phyloP scores from a whole-genome alignment of 192 early-diverging fungal species.

The Gryganskiella cystojenkinii region DNA sequence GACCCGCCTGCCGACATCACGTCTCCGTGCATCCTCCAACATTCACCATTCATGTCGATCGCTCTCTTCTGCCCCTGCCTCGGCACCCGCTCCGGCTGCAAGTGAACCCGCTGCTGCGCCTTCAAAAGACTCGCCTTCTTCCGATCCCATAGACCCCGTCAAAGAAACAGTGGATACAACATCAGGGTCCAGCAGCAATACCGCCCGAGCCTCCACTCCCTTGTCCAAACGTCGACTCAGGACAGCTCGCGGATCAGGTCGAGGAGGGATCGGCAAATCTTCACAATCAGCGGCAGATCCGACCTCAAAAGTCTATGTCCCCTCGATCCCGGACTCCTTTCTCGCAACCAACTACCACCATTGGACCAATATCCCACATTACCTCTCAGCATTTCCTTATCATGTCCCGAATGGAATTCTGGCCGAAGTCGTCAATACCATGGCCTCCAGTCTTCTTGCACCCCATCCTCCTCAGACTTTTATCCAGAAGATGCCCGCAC shows the following conservation, averaged over 20 bases:
- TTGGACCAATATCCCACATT: constrained; percentile 3
- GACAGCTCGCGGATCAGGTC: constrained; percentile 1
- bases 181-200: neutral
- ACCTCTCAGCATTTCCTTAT: constrained; percentile 19
- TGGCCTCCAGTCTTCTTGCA: constrained; percentile 36
- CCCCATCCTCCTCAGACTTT: constrained; percentile 12
- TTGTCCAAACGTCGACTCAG: constrained; percentile 11
- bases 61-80: no score
- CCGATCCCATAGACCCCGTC: neutral
- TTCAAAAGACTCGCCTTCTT: no score
- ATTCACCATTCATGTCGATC: no score
- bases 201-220: neutral
- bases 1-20: neutral
- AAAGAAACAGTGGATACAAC: neutral
- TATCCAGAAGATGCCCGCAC: constrained; percentile 36
- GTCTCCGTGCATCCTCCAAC: neutral
- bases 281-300: constrained; percentile 1
- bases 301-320: constrained; percentile 27
- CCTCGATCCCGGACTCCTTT: constrained; percentile 27
- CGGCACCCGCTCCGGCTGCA: neutral
- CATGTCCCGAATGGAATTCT: constrained; percentile 26
- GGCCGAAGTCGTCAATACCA: constrained; percentile 23
- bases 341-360: constrained; percentile 12
- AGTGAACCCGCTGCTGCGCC: neutral
- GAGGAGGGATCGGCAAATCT: neutral